These are phyloP conservation scores for Carpinus fangiana DNA, from an alignment of 306 rosid species.

Conservation along the genomic window DNA sequence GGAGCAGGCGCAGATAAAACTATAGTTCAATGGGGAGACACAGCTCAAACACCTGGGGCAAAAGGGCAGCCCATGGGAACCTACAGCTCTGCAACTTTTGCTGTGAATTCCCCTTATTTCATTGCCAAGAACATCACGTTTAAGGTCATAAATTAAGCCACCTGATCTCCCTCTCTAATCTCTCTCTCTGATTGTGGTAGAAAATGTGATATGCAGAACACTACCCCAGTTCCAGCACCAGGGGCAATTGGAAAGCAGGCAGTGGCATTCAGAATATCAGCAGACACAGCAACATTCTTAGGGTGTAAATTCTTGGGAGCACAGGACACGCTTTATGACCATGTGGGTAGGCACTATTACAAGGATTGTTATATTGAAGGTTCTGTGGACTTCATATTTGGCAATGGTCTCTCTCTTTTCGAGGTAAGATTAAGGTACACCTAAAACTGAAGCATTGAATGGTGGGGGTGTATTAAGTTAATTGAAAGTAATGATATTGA, in stretches of 20 bases:
- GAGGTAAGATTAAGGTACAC: conserved; percentile 48
- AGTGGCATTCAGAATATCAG: conserved; percentile 92
- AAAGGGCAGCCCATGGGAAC: conserved; percentile 79
- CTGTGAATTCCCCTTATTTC: conserved; percentile 87
- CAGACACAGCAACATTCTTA: conserved; percentile 73
- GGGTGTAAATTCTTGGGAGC: conserved; percentile 91
- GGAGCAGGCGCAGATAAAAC: conserved; percentile 93
- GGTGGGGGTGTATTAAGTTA: no score
- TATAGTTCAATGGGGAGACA: conserved; percentile 98
- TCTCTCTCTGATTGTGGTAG: not conserved
- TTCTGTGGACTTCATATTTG: conserved; percentile 99
- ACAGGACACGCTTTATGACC: conserved; percentile 93
- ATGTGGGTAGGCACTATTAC: conserved; percentile 86
- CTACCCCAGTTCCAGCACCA: conserved; percentile 74
- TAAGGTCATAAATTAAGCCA: conserved; percentile 41
- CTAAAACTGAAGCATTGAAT: no score
- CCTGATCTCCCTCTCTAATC: not conserved
- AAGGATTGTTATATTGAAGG: conserved; percentile 97
- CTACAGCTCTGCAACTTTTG: conserved; percentile 82
- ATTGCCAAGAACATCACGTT: conserved; percentile 93
- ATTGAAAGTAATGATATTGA: no score
- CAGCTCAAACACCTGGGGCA: conserved; percentile 81
- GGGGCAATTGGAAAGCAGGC: conserved; percentile 91
- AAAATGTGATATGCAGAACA: conserved; percentile 57
- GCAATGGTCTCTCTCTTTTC: conserved; percentile 76